These are phyloP conservation scores for Hyphodiscus sp. DNA, from an alignment of 2,329 filamentous ascomycete species.

Conservation along the genomic window DNA sequence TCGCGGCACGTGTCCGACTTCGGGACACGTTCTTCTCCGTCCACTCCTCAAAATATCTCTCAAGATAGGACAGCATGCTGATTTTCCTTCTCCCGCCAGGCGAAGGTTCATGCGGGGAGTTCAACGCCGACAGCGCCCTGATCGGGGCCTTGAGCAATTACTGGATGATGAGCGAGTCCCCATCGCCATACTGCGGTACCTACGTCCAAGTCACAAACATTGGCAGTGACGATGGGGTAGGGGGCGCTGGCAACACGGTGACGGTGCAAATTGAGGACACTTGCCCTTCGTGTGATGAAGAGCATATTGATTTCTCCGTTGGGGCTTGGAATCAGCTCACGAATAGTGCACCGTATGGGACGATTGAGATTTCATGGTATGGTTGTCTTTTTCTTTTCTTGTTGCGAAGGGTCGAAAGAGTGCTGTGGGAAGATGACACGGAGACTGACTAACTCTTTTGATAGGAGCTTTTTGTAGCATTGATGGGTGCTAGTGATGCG, in stretches of 20 bases:
- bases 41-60: too few relatives aligned
- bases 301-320: conserved; percentile 11
- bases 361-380: not conserved
- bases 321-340: conserved; percentile 9
- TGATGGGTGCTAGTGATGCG: not conserved
- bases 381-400: not conserved
- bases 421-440: not conserved
- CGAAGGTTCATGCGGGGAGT: not conserved
- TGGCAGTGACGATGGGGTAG: conserved; percentile 7
- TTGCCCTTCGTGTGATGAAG: conserved; percentile 8
- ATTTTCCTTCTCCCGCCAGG: too few relatives aligned
- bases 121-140: not conserved
- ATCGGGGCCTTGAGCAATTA: not conserved
- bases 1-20: too few relatives aligned
- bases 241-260: conserved; percentile 5
- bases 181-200: conserved; percentile 3
- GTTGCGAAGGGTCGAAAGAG: not conserved
- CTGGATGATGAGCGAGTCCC: not conserved
- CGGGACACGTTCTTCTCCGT: too few relatives aligned
- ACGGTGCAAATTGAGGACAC: conserved; percentile 6
- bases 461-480: not conserved
- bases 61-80: too few relatives aligned
- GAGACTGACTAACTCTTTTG: not conserved
- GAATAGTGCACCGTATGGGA: conserved; percentile 4
- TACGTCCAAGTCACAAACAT: conserved; percentile 7